These are phyloP conservation scores for Spergularia marina DNA, from an alignment of 148 eudicot species.

Conservation along the genomic window DNA sequence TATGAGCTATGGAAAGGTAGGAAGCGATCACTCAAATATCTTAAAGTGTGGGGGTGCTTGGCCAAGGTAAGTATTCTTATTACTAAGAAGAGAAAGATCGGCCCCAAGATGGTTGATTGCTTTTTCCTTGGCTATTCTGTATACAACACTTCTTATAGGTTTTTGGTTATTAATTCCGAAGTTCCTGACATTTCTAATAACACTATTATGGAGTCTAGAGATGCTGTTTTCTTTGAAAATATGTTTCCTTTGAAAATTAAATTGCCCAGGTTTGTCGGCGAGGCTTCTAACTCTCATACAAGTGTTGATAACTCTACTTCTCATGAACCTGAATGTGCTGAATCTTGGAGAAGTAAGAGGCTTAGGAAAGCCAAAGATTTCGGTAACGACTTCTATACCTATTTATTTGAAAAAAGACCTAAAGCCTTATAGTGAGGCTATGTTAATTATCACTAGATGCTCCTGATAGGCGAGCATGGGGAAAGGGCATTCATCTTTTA, in stretches of 20 bases:
- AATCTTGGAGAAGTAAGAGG: background rate
- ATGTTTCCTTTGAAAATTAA: background rate
- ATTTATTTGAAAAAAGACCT: background rate
- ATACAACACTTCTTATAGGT: constrained; percentile 5
- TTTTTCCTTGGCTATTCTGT: background rate
- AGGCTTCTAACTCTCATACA: too few species aligned
- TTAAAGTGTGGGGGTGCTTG: too few species aligned
- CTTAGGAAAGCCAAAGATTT: background rate
- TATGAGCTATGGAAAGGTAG: too few species aligned
- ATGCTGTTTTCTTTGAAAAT: constrained; percentile 4
- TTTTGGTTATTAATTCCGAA: constrained; percentile 5
- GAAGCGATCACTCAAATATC: too few species aligned
- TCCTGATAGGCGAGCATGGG: too few species aligned
- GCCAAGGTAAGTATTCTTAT: too few species aligned
- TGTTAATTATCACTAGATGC: background rate
- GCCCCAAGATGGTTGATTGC: too few species aligned
- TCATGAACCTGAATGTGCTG: too few species aligned
- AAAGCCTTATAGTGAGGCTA: background rate
- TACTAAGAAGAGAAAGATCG: too few species aligned
- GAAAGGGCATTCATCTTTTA: too few species aligned
- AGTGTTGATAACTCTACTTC: background rate
- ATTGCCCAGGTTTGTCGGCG: background rate
- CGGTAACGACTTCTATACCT: background rate
- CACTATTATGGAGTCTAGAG: background rate
- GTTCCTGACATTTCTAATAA: background rate